These are phyloP conservation scores for Bisporella sp. DNA, from an alignment of 2,329 filamentous ascomycete genomes.

Conservation along the genomic window DNA sequence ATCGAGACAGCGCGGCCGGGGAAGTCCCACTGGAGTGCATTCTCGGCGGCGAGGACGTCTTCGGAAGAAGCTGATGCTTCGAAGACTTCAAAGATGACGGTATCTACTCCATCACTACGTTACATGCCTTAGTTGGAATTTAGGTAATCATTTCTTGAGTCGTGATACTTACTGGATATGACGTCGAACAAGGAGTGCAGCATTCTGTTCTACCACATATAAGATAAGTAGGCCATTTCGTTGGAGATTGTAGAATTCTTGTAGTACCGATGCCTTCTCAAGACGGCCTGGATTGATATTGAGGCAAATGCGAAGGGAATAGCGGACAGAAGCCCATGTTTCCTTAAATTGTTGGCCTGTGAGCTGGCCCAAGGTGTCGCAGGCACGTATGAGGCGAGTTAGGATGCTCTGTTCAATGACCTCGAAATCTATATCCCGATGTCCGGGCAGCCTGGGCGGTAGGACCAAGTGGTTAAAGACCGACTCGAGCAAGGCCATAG, in stretches of 20 bases:
- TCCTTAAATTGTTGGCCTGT: neutral
- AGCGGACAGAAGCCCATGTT: constrained; percentile 5
- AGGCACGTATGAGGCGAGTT: constrained; percentile 6
- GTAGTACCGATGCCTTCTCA: constrained; percentile 19
- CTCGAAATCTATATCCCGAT: constrained; percentile 9
- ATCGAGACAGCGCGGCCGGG: constrained; percentile 46
- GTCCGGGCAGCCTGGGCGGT: constrained; percentile 13
- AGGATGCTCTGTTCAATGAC: constrained; percentile 6
- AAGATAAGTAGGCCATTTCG: constrained; percentile 33
- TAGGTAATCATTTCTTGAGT: neutral
- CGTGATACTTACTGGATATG: constrained; percentile 23
- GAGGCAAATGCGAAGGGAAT: constrained; percentile 7
- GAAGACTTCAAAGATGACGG: constrained; percentile 50
- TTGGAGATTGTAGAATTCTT: constrained; percentile 23
- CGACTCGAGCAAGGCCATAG: constrained; percentile 5
- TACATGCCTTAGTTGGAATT: too few relatives aligned
- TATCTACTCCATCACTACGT: constrained; percentile 6
- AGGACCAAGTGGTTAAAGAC: constrained; percentile 17
- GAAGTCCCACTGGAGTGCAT: constrained; percentile 51
- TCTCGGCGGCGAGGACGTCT: constrained; percentile 42
- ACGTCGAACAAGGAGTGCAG: constrained; percentile 36
- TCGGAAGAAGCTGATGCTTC: constrained; percentile 49
- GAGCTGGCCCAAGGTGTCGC: neutral
- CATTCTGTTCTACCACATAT: constrained; percentile 41
- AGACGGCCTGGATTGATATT: constrained; percentile 11